These are phyloP conservation scores for Carex scoparia DNA, from an alignment of 176 grass and related monocot genomes.

Conservation along the genomic window DNA sequence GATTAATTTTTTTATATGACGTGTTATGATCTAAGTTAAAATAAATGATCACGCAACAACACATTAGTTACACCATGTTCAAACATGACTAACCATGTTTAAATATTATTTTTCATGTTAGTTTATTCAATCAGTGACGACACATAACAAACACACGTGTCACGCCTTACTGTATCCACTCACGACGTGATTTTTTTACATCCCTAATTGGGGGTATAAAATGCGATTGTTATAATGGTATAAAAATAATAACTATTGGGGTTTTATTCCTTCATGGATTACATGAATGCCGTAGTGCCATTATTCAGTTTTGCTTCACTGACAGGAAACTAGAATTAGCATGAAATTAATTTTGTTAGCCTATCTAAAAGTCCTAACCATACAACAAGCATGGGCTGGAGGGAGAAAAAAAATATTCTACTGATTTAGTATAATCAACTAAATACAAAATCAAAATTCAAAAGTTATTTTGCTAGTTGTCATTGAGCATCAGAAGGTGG, in stretches of 20 bases:
- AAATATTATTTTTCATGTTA: too few species aligned
- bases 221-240: not conserved
- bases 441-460: not conserved
- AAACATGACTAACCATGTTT: too few species aligned
- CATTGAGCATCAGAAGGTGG: slow-evolving; percentile 24
- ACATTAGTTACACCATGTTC: too few species aligned
- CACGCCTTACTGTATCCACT: too few species aligned
- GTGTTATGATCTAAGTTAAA: too few species aligned
- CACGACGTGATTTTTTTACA: too few species aligned
- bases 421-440: not conserved
- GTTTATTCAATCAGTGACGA: too few species aligned
- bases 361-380: slow-evolving; percentile 1
- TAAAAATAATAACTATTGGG: not conserved
- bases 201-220: not conserved
- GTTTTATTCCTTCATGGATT: slow-evolving; percentile 16
- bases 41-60: too few species aligned
- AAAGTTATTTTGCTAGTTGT: not conserved
- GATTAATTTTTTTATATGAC: too few species aligned
- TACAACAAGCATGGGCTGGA: not conserved
- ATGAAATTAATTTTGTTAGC: slow-evolving; percentile 3
- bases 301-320: not conserved
- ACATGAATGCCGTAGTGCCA: slow-evolving; percentile 11
- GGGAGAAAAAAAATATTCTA: not conserved
- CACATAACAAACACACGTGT: too few species aligned
- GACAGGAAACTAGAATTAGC: not conserved